Evolutionary conservation across 495 filamentous ascomycete genomes (phyloP), one percentile per base, ranked within the genome.

Genomic region (Tuber magnatum): DNA sequence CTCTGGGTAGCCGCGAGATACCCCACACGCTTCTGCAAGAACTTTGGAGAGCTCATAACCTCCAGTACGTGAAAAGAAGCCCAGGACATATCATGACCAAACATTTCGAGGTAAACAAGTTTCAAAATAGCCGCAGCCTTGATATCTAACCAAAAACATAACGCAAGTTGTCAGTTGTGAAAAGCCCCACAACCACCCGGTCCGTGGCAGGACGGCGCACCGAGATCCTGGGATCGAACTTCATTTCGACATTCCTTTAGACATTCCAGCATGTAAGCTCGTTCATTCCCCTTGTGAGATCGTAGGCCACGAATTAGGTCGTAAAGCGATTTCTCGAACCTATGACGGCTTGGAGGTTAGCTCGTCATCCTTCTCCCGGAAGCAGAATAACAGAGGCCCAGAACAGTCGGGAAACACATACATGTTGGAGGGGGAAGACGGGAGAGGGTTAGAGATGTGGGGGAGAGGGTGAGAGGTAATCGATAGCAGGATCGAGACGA

Each of bases 41-140:
- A 97, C 83, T 97, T 97, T 24, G 90, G 84, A 9, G 92, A 95
- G 38, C 94, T 96, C 95, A 99, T 99, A 83, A 99, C 95, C 84
- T 99, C 95, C 44, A 99, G 90, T 20, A 97, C 95, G 83, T 98
- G 92, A 83, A 99, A 99, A 14, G 93, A 93, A 32, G 96, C 95
- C 95, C 95, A 99, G 0, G 95, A 97, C 95, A 99, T 99, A 84
- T 99, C 95, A 81, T 99, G 92, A 18, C 95, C 95, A 82, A 97
- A 93, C 95, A 99, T 99, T 83, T 99, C 95, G 76, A 99, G 88
- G 83, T 99, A 99, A 51, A 97, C 90, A 74, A 99, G 87, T 85
- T 99, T 99, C 80, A 99, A 85, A 44, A 98, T 87, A 56, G 95
- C 96, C 16, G 94, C 97, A 18, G 95, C 93, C 86, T 99, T 99